Base-by-base conservation (phyloP, 192 early-diverging fungal genomes). In the Coemansia sp. region DNA sequence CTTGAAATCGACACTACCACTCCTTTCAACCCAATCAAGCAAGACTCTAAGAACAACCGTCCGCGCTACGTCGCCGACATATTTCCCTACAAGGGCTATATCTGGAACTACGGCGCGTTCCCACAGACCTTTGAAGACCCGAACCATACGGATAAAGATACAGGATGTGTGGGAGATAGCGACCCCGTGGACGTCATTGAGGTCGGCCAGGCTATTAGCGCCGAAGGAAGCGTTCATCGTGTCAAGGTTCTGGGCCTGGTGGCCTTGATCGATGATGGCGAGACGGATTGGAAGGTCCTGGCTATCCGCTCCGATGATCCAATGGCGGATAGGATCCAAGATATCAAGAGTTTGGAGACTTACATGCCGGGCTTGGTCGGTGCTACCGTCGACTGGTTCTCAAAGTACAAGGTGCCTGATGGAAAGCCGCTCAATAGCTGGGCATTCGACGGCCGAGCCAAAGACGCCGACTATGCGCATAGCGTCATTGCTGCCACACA, bases 51-150 rank as follows among this genome's bases (percentile, higher is more conserved):
- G 91, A 99, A 99, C 88, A 95, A 95, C 70, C 98, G 98, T 87
- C 93, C 97, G 69, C 91, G 97, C 67, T 97, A 90, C 82, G 96
- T 99, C 68, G 91, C 95, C 80, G 97, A 99, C 91, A 92, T 92
- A 82, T 99, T 98, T 91, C 97, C 97, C 13, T 95, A 98, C 91
- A 93, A 99, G 86, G 97, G 97, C 67, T 99, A 99, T 86, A 98
- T 99, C 86, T 99, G 97, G 97, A 99, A 99, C 96, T 98, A 99
- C 78, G 97, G 97, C 77, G 96, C 96, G 66, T 88, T 99, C 78
- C 97, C 97, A 40, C 96, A 97, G 90, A 99, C 97, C 60, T 99
- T 97, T 96, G 97, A 99, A 86, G 97, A 99, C 78, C 97, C 97
- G 44, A 91, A 83, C 73, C 87, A 90, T 75, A 82, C 84, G 68